phyloP scores from a whole-genome alignment of 352 stramenopile genomes.

The Hyaloperonospora brassicae region DNA sequence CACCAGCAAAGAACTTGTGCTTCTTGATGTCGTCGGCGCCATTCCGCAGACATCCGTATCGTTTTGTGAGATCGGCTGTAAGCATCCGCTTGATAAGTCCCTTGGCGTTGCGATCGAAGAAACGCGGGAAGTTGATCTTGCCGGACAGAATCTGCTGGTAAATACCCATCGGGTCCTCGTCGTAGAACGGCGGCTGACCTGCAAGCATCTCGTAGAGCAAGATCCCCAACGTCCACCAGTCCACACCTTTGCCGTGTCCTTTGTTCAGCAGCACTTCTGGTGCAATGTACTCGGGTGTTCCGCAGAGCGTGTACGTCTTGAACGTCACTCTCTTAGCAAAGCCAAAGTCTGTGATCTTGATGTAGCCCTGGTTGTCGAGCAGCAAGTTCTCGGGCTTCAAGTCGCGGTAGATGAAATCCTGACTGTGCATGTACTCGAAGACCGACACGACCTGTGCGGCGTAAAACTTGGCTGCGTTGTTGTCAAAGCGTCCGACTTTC shows the following conservation, averaged over 20 bases:
- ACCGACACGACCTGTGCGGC: conserved; percentile 91
- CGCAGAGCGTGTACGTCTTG: conserved; percentile 93
- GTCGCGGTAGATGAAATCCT: conserved; percentile 97
- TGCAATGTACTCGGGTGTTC: conserved; percentile 90
- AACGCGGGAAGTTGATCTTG: conserved; percentile 92
- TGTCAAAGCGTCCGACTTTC: conserved; percentile 91
- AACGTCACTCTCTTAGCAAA: conserved; percentile 92
- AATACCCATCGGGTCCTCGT: conserved; percentile 94
- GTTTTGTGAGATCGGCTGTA: conserved; percentile 92
- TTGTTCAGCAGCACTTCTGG: conserved; percentile 89
- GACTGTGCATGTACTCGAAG: conserved; percentile 94
- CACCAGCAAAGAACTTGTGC: conserved; percentile 91
- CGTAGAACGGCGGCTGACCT: conserved; percentile 92
- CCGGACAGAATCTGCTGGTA: conserved; percentile 93
- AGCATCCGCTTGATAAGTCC: conserved; percentile 95
- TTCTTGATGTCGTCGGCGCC: conserved; percentile 94
- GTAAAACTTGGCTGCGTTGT: conserved; percentile 90
- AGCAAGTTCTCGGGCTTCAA: conserved; percentile 94
- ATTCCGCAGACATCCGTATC: conserved; percentile 94
- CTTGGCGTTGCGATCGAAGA: conserved; percentile 94
- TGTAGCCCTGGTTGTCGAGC: conserved; percentile 91
- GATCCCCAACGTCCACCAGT: conserved; percentile 96
- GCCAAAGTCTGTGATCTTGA: conserved; percentile 94
- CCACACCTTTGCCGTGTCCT: conserved; percentile 85
- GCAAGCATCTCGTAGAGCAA: conserved; percentile 97